These are phyloP conservation scores for Fusarium heterosporum DNA, from an alignment of 2,329 filamentous ascomycete genomes.

Conservation along the genomic window DNA sequence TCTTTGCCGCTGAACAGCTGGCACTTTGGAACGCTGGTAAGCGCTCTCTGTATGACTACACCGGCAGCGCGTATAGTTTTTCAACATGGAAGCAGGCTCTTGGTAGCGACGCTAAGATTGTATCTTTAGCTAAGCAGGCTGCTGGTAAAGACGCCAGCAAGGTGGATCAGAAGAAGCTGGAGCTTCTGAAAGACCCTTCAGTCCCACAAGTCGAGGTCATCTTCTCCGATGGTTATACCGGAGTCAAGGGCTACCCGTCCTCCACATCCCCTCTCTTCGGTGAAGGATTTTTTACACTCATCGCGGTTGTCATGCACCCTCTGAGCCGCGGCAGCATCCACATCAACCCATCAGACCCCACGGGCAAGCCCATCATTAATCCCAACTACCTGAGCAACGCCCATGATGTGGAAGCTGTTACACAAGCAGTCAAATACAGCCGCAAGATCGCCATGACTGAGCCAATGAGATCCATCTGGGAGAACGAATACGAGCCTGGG, in stretches of 20 bases:
- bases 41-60: conserved; percentile 40
- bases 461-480: conserved; percentile 50
- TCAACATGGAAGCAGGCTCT: conserved; percentile 40
- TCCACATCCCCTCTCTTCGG: conserved; percentile 41
- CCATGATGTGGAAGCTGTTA: conserved; percentile 49
- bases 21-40: conserved; percentile 38
- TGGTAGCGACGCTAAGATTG: conserved; percentile 23
- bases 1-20: conserved; percentile 32
- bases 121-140: conserved; percentile 39
- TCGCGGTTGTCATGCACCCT: conserved; percentile 70
- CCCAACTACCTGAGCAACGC: conserved; percentile 46
- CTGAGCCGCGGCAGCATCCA: conserved; percentile 54
- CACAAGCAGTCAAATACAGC: conserved; percentile 49
- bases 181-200: conserved; percentile 50
- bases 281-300: conserved; percentile 58
- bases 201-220: conserved; percentile 48
- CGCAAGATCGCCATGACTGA: conserved; percentile 49
- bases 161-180: conserved; percentile 55
- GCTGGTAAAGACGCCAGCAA: conserved; percentile 46
- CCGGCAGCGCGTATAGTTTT: conserved; percentile 35
- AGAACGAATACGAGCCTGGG: conserved; percentile 51
- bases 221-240: conserved; percentile 49
- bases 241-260: conserved; percentile 47
- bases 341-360: conserved; percentile 33
- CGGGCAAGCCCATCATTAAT: conserved; percentile 40